Base-by-base conservation (phyloP, 768 basidiomycete genomes). In the Daedaleopsis sinensis region DNA sequence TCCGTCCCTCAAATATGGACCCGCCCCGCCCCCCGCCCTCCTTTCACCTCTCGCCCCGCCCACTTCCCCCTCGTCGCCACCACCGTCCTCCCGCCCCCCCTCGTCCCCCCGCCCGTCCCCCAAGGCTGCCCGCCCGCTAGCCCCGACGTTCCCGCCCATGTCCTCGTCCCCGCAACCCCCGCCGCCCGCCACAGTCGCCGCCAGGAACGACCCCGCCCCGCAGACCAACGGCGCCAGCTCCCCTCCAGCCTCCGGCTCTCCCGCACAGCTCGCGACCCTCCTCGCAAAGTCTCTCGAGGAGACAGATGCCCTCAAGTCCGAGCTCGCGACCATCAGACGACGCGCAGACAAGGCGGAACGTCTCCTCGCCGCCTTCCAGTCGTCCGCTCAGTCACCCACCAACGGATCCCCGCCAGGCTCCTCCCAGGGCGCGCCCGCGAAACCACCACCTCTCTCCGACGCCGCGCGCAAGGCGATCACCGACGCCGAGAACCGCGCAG, bases 311-410 rank as follows among this genome's bases (percentile, higher is more conserved):
- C 79, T 89, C 50, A 76, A 79, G 19, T 77, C 75, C 38, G 84
- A 89, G 59, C 82, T 89, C 63, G 59, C 68, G 1, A 18, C 64
- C 0, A 61, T 73, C 0, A 70, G 72, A 36, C 80, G 78, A 55
- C 80, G 85, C 48, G 82, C 82, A 0, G 86, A 87, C 46, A 79
- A 82, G 63, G 78, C 82, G 0, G 88, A 89, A 53, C 77, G 82
- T 1, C 73, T 79, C 46, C 63, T 80, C 55, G 54, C 67, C 2
- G 67, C 71, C 24, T 73, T 69, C 65, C 62, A 64, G 44, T 52
- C 62, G 23, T 23, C 47, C 46, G 63, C 74, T 37, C 64, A 72
- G 18, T 49, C 56, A 53, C 58, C 69, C 15, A 18, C 70, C 63
- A 59, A 71, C 59, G 58, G 56, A 21, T 65, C 74, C 7, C 66